A percentile compares a stretch with the other conserved stretches of the same genome.
These are phyloP conservation scores for Salvia rosmarinus DNA, from an alignment of 257 asterid genomes.

Conservation along the genomic window DNA sequence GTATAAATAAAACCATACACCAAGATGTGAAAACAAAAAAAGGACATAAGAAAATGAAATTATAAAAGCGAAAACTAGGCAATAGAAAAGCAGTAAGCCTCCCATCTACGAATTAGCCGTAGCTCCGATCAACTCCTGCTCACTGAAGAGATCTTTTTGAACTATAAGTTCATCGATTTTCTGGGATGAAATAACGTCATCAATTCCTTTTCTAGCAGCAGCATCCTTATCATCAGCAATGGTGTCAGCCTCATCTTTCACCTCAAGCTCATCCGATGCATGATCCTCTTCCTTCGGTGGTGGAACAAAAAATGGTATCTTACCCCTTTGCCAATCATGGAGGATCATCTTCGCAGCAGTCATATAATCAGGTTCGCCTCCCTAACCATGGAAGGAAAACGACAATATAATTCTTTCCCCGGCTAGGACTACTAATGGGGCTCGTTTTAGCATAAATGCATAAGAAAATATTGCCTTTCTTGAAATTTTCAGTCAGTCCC, in stretches of 20 bases:
- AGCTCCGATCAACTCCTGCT: slow-evolving; percentile 64
- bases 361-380: slow-evolving; percentile 91
- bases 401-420: neutral
- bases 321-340: slow-evolving; percentile 96
- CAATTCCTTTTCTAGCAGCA: slow-evolving; percentile 69
- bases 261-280: slow-evolving; percentile 38
- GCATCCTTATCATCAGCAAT: slow-evolving; percentile 36
- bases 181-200: slow-evolving; percentile 65
- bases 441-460: too few relatives aligned
- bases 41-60: neutral
- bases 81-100: neutral
- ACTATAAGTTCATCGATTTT: slow-evolving; percentile 69
- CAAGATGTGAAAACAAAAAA: neutral
- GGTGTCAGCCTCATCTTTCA: slow-evolving; percentile 34
- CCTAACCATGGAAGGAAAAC: slow-evolving; percentile 46
- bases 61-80: neutral
- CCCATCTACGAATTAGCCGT: neutral
- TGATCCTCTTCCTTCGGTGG: slow-evolving; percentile 65
- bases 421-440: neutral
- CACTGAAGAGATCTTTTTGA: slow-evolving; percentile 65
- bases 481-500: neutral
- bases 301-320: slow-evolving; percentile 82
- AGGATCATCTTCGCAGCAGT: slow-evolving; percentile 93
- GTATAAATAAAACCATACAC: neutral
- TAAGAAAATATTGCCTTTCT: neutral